Evolutionary conservation across 2,329 filamentous ascomycete genomes (phyloP).

Genomic region (Fusarium torulosum): DNA sequence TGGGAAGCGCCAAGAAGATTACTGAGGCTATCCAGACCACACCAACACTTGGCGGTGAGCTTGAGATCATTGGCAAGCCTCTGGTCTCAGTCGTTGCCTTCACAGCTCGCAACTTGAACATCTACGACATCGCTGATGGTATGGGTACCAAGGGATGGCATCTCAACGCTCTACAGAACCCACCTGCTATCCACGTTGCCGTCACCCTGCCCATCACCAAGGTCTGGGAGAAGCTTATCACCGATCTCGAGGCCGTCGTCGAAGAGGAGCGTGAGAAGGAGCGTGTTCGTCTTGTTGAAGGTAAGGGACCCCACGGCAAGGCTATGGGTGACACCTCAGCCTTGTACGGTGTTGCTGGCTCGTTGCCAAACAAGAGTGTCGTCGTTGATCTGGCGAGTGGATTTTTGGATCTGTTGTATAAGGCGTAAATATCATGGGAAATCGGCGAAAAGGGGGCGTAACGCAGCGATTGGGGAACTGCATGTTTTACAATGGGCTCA

Average conservation of each 20-base stretch:
- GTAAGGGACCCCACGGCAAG: slow-evolving; percentile 73
- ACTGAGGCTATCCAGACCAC: slow-evolving; percentile 78
- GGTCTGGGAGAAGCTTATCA: slow-evolving; percentile 82
- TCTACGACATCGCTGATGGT: slow-evolving; percentile 93
- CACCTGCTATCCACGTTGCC: slow-evolving; percentile 92
- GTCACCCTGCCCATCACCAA: slow-evolving; percentile 89
- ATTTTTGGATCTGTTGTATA: slow-evolving; percentile 94
- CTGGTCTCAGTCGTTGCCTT: slow-evolving; percentile 94
- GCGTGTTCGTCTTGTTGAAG: slow-evolving; percentile 76
- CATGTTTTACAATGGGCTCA: slow-evolving; percentile 18
- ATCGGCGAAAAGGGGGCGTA: slow-evolving; percentile 4
- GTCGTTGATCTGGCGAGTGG: slow-evolving; percentile 90
- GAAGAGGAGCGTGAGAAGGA: slow-evolving; percentile 86
- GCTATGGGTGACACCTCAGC: slow-evolving; percentile 84
- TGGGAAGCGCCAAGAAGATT: slow-evolving; percentile 87
- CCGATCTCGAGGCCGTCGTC: slow-evolving; percentile 75
- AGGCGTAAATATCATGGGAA: slow-evolving; percentile 67
- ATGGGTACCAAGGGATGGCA: slow-evolving; percentile 93
- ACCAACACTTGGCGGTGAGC: slow-evolving; percentile 75
- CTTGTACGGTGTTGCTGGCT: slow-evolving; percentile 94
- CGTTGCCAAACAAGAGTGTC: slow-evolving; percentile 93
- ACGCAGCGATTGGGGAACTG: slow-evolving; percentile 3
- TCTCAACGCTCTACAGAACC: slow-evolving; percentile 91
- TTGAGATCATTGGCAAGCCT: slow-evolving; percentile 85
- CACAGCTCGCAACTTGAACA: slow-evolving; percentile 82